These are phyloP conservation scores for Cardamine chenopodiifolia DNA, from an alignment of 345 rosid species.

Conservation along the genomic window DNA sequence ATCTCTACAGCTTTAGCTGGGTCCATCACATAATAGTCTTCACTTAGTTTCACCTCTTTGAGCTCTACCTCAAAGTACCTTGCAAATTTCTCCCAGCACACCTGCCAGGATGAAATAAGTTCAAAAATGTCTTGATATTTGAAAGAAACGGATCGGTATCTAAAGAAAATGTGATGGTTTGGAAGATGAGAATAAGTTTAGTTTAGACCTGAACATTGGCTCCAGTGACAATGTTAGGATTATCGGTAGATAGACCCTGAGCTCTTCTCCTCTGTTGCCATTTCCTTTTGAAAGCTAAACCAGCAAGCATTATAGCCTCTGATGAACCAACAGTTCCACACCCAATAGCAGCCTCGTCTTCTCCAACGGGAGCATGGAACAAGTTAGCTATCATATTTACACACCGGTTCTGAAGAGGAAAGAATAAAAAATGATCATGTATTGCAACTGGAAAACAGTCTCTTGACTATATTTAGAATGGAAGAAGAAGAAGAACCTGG, in stretches of 20 bases:
- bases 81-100: slow-evolving; percentile 87
- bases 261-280: slow-evolving; percentile 68
- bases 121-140: background rate
- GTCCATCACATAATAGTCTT: slow-evolving; percentile 71
- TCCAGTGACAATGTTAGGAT: slow-evolving; percentile 80
- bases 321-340: slow-evolving; percentile 82
- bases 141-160: background rate
- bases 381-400: slow-evolving; percentile 80
- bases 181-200: background rate
- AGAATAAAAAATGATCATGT: background rate
- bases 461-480: background rate
- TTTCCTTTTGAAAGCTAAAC: slow-evolving; percentile 72
- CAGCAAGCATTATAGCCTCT: slow-evolving; percentile 84
- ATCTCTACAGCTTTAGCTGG: slow-evolving; percentile 65
- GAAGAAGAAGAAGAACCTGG: slow-evolving; percentile 46
- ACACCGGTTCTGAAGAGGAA: slow-evolving; percentile 63
- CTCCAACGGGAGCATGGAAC: slow-evolving; percentile 69
- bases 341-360: slow-evolving; percentile 64
- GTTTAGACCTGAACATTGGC: slow-evolving; percentile 69
- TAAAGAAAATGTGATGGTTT: background rate
- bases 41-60: slow-evolving; percentile 73
- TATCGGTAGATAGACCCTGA: slow-evolving; percentile 56
- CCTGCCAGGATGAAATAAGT: slow-evolving; percentile 41
- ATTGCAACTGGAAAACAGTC: background rate
- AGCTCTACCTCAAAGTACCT: slow-evolving; percentile 85